These are phyloP conservation scores for Avena sativa DNA, from an alignment of 176 grass and related monocot species.

Conservation along the genomic window DNA sequence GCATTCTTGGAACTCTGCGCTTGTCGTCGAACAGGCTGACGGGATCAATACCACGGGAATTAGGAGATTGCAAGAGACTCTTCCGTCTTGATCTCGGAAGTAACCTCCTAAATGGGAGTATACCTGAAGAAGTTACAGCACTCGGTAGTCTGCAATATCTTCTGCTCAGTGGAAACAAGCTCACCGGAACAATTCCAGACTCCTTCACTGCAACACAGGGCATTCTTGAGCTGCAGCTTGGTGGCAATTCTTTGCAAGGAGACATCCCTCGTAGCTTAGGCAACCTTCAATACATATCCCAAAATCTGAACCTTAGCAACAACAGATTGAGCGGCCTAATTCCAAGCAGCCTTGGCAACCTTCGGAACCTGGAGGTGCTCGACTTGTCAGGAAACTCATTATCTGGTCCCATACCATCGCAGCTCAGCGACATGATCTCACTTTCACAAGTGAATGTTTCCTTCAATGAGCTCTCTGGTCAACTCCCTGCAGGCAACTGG, in stretches of 20 bases:
- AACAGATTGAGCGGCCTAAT: slow-evolving; percentile 58
- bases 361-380: slow-evolving; percentile 60
- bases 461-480: slow-evolving; percentile 54
- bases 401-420: slow-evolving; percentile 52
- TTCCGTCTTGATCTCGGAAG: slow-evolving; percentile 45
- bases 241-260: slow-evolving; percentile 61
- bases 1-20: slow-evolving; percentile 41
- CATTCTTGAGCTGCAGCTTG: slow-evolving; percentile 65
- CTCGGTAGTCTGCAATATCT: slow-evolving; percentile 52
- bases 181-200: slow-evolving; percentile 55
- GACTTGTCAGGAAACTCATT: slow-evolving; percentile 62
- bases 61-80: slow-evolving; percentile 46
- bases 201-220: slow-evolving; percentile 46
- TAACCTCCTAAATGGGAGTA: slow-evolving; percentile 61
- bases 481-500: slow-evolving; percentile 52
- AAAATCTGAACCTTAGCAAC: slow-evolving; percentile 59
- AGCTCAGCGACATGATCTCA: slow-evolving; percentile 58
- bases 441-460: slow-evolving; percentile 63
- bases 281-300: slow-evolving; percentile 63
- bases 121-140: slow-evolving; percentile 50
- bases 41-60: slow-evolving; percentile 49
- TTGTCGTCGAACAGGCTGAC: slow-evolving; percentile 58
- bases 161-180: slow-evolving; percentile 55
- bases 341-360: slow-evolving; percentile 58
- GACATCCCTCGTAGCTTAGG: slow-evolving; percentile 52